Evolutionary conservation across 2,329 filamentous ascomycete species (phyloP), one percentile per base, ranked within the genome.

Genomic region (Ophiocordyceps camponoti-rufipedis): DNA sequence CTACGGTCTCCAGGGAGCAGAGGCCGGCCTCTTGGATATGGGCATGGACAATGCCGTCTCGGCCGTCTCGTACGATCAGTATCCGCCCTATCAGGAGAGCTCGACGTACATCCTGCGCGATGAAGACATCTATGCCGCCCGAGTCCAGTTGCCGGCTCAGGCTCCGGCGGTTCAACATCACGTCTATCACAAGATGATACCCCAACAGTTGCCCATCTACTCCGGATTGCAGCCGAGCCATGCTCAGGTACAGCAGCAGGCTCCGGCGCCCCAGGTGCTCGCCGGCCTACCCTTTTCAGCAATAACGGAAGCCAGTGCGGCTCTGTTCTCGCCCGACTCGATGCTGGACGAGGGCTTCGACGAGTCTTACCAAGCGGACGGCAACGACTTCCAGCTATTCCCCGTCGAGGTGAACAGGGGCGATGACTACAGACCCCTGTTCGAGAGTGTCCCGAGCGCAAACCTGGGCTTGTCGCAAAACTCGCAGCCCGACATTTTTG

Each of bases 281-380:
- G 32, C 33, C 28, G 18, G 14, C 16, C 18, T 29, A 4, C 18
- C 32, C 18, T 11, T 16, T 13, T 33, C 31, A 5, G 32, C 33
- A 14, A 23, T 41, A n/a, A 32, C 40, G 23, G 40, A 45, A 19
- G 80, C 85, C 53, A 71, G 73, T 33, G 78, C 81, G 48, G 65
- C 77, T 1, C 82, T 84, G 64, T 70, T 85, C 31, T 82, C 81
- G 10, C 78, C 82, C 43, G 70, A 70, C 40, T 79, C 78, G 0
- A 60, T 77, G 48, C 65, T 77, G 28, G 81, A 86, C 48, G 80
- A 85, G 54, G 72, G 71, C 38, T 82, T 78, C 52, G 72, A 75
- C 39, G 78, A 80, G 29, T 64, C 31, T 62, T 14, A 61, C 43
- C 63, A 58, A n/a, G 63, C 58, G 10, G 62, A 67, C 23, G 63